Evolutionary conservation across 2,329 filamentous ascomycete genomes (phyloP), one percentile per base, ranked within the genome.

Genomic region (Nothopassalora personata): DNA sequence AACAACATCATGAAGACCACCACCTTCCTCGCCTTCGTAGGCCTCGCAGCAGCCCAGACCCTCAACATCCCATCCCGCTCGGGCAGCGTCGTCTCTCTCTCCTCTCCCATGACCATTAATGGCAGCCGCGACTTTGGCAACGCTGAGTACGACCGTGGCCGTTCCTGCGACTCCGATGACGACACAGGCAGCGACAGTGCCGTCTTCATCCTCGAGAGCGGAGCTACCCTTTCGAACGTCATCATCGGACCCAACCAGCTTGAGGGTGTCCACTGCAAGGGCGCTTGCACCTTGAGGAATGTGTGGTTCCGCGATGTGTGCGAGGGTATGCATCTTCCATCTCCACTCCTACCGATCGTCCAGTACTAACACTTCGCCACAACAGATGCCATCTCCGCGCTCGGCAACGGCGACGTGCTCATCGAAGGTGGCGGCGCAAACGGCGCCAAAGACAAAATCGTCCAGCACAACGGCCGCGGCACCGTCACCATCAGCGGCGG

Each of bases 161-260:
- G 60, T 36, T 49, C 51, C 36, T 61, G 61, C 48, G 50, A 58
- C 10, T 54, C 58, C 27, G 55, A 59, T 36, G 53, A 47, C 10
- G 62, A 64, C 48, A 60, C 60, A 23, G 77, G 76, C 19, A 78
- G 76, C 19, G 73, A 79, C 53, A 66, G 68, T 0, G 71, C 81
- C 49, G 80, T 83, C 68, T 83, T 83, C 75, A 73, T 80, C 61
- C 72, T 83, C 54, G 73, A 78, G 68, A 72, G 76, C 53, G 81
- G 81, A 31, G 81, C 76, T 31, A 80, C 75, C 28, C 71, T 83
- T 30, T 77, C 75, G 63, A 82, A 82, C 65, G 80, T 79, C 67
- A 81, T 83, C 67, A 82, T 82, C 54, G 80, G 81, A 23, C 73
- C 73, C n/a, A 75, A 78, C 59, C 74, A 81, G 61, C 74, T 76